Evolutionary conservation across 2,329 filamentous ascomycete genomes (phyloP).

Genomic region (Hymenoscyphus repandus): DNA sequence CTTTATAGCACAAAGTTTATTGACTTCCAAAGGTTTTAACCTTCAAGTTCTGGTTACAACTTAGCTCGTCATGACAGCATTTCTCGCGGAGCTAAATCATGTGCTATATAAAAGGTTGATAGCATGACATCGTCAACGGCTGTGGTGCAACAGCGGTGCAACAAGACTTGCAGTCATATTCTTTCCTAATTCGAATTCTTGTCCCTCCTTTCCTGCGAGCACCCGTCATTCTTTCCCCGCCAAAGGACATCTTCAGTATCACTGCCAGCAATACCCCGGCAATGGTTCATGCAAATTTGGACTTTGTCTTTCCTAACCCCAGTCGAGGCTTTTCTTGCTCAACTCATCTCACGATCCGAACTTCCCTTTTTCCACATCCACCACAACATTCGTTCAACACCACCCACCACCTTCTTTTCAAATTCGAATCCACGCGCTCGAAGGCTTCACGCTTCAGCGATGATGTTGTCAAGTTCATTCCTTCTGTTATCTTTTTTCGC

Average conservation of each 20-base stretch:
- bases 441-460: constrained; percentile 8
- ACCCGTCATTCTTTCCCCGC: not conserved
- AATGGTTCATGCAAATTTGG: too few species aligned
- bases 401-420: not conserved
- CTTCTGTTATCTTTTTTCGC: not conserved
- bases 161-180: not conserved
- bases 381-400: not conserved
- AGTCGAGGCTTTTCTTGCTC: too few species aligned
- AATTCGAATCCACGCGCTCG: constrained; percentile 5
- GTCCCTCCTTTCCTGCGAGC: not conserved
- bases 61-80: too few species aligned
- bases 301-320: too few species aligned
- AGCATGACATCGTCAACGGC: too few species aligned
- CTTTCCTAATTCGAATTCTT: not conserved
- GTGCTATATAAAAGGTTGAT: too few species aligned
- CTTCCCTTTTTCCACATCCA: not conserved
- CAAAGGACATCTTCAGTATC: not conserved
- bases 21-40: too few species aligned
- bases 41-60: too few species aligned
- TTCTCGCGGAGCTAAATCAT: too few species aligned
- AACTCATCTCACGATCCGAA: too few species aligned
- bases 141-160: not conserved
- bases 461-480: not conserved
- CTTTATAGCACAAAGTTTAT: too few species aligned
- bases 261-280: too few species aligned